Conservation (phyloP, 345 rosid species). For the Draba incana region DNA sequence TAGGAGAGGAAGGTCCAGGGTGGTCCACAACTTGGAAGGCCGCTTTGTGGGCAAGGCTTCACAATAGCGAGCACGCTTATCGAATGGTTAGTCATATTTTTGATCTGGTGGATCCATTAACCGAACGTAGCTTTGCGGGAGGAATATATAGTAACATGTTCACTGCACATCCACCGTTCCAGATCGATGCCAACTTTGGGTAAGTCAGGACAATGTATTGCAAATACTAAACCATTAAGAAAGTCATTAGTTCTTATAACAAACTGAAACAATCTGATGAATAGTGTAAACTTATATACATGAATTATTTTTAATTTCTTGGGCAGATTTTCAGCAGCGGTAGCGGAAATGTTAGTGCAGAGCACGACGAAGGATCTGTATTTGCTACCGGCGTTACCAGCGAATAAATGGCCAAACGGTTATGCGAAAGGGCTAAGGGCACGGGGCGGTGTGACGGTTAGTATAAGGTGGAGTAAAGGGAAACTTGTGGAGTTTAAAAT, state of each 20-base stretch:
- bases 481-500: conserved; percentile 69
- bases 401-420: conserved; percentile 78
- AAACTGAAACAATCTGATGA: neutral
- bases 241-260: neutral
- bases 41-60: conserved; percentile 87
- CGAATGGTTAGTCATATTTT: conserved; percentile 72
- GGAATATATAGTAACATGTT: conserved; percentile 92
- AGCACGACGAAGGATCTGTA: conserved; percentile 69
- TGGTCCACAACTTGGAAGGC: conserved; percentile 96
- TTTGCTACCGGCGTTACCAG: conserved; percentile 86
- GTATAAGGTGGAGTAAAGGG: conserved; percentile 72
- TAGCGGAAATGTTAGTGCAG: conserved; percentile 88
- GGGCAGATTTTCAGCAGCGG: conserved; percentile 68
- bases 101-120: conserved; percentile 73
- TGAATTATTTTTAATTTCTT: neutral
- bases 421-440: conserved; percentile 77
- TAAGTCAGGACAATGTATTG: conserved; percentile 44
- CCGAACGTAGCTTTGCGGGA: conserved; percentile 62
- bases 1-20: conserved; percentile 97
- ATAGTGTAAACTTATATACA: neutral
- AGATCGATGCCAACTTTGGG: conserved; percentile 99
- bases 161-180: conserved; percentile 95
- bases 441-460: conserved; percentile 69
- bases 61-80: conserved; percentile 69
- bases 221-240: neutral